A percentile compares a stretch with the other conserved stretches of the same genome.
Evolutionary conservation across 805 yeast species (phyloP).

Genomic region (Candida tallmaniae): DNA sequence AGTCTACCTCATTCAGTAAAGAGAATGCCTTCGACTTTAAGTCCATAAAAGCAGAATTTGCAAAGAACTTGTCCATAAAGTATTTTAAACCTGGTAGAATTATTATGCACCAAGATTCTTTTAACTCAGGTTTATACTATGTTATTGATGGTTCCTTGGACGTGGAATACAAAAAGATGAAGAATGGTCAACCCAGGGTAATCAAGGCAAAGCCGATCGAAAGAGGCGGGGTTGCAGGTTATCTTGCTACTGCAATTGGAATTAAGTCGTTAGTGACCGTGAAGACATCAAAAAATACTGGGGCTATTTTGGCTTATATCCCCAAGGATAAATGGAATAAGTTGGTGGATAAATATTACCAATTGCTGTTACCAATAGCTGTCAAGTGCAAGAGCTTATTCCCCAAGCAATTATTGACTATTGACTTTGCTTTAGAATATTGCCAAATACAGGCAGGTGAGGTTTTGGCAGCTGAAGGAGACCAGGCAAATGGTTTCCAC

Average conservation of each 20-base stretch:
- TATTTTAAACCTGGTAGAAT: conserved; percentile 49
- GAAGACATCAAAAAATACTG: conserved; percentile 51
- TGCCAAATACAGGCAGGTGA: conserved; percentile 86
- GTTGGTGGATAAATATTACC: conserved; percentile 70
- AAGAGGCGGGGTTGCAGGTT: conserved; percentile 86
- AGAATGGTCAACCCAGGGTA: conserved; percentile 2
- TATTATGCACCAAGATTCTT: conserved; percentile 59
- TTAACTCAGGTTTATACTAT: conserved; percentile 72
- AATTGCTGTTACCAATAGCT: conserved; percentile 74
- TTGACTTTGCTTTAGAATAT: conserved; percentile 96
- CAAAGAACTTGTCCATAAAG: conserved; percentile 55
- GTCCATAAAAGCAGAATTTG: conserved; percentile 46
- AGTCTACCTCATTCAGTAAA: conserved; percentile 3
- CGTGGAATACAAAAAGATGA: conserved; percentile 27
- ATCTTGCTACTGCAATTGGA: conserved; percentile 74
- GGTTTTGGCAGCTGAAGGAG: conserved; percentile 74
- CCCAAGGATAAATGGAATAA: conserved; percentile 59
- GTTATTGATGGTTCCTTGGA: conserved; percentile 76
- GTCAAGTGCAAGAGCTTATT: conserved; percentile 63
- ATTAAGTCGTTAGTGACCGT: conserved; percentile 73
- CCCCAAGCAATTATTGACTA: conserved; percentile 60
- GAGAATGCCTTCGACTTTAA: conserved; percentile 6
- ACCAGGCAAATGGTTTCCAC: conserved; percentile 85
- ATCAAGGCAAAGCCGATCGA: conserved; percentile 53
- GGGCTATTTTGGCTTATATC: conserved; percentile 61